These are phyloP conservation scores for Diaporthe destruens DNA, from an alignment of 2,329 filamentous ascomycete genomes.

Conservation along the genomic window DNA sequence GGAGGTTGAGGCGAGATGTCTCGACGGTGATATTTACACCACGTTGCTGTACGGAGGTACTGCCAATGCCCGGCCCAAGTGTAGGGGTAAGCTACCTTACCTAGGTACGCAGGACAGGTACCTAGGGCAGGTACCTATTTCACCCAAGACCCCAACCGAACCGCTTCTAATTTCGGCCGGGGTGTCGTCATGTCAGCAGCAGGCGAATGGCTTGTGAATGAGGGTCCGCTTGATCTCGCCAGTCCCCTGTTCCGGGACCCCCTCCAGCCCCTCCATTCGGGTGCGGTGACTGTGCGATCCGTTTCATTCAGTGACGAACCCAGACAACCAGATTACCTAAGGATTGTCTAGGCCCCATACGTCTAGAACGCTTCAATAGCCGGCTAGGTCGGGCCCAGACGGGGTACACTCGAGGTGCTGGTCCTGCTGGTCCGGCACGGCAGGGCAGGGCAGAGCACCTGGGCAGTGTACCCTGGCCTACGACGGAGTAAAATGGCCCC, in stretches of 20 bases:
- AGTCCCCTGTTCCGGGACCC: slow-evolving; percentile 7
- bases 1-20: slow-evolving; percentile 5
- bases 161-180: slow-evolving; percentile 41
- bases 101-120: slow-evolving; percentile 12
- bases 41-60: slow-evolving; percentile 33
- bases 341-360: slow-evolving; percentile 8
- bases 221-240: slow-evolving; percentile 29
- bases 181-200: slow-evolving; percentile 37
- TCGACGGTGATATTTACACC: slow-evolving; percentile 30
- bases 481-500: too few relatives aligned
- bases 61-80: too few relatives aligned
- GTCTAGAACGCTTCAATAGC: neutral
- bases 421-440: neutral
- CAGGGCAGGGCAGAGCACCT: too few relatives aligned
- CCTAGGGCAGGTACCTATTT: slow-evolving; percentile 21
- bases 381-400: slow-evolving; percentile 11
- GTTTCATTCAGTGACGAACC: slow-evolving; percentile 16
- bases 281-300: neutral
- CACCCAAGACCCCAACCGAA: slow-evolving; percentile 27
- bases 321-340: slow-evolving; percentile 25
- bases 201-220: slow-evolving; percentile 36
- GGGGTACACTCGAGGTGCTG: neutral
- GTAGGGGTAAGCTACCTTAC: slow-evolving; percentile 32
- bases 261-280: slow-evolving; percentile 12
- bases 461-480: too few relatives aligned